Conservation (phyloP, 805 yeast genomes). For the Scheffersomyces ergatensis region DNA sequence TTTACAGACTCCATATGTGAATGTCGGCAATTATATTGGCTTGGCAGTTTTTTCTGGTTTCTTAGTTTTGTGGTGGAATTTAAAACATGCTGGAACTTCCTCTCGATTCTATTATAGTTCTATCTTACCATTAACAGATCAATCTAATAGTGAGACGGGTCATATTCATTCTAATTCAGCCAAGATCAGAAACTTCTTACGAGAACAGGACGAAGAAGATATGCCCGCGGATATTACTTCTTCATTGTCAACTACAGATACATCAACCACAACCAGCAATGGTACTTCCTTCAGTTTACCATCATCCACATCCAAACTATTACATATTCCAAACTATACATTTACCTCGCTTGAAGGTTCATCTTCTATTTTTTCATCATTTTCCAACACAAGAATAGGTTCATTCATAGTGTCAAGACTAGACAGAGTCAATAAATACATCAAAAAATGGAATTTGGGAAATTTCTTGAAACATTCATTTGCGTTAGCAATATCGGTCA, state of each 20-base stretch:
- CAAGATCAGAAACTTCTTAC: slow-evolving; percentile 27
- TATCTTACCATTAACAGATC: slow-evolving; percentile 15
- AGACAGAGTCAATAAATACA: slow-evolving; percentile 3
- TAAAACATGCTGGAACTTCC: slow-evolving; percentile 18
- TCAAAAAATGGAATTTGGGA: slow-evolving; percentile 17
- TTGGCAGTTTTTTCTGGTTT: slow-evolving; percentile 32
- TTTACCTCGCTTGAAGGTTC: slow-evolving; percentile 10
- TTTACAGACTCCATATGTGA: slow-evolving; percentile 45
- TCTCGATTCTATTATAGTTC: slow-evolving; percentile 22
- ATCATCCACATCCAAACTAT: slow-evolving; percentile 1
- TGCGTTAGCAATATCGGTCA: slow-evolving; percentile 15
- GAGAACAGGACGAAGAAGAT: slow-evolving; percentile 23
- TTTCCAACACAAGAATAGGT: slow-evolving; percentile 1
- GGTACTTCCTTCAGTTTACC: slow-evolving; percentile 2
- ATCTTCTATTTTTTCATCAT: no score
- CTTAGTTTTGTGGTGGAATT: slow-evolving; percentile 25
- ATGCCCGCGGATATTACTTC: slow-evolving; percentile 11
- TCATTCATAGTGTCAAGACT: not conserved
- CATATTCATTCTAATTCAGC: slow-evolving; percentile 15
- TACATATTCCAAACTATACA: slow-evolving; percentile 23
- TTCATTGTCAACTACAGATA: not conserved
- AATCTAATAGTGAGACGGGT: no score
- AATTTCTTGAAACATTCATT: slow-evolving; percentile 18
- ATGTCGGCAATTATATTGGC: slow-evolving; percentile 34
- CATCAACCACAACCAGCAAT: not conserved